Percentiles rank a stretch among this genome's conserved stretches.
phyloP scores from a whole-genome alignment of 495 filamentous ascomycete species.

The Aspergillus bridgeri region DNA sequence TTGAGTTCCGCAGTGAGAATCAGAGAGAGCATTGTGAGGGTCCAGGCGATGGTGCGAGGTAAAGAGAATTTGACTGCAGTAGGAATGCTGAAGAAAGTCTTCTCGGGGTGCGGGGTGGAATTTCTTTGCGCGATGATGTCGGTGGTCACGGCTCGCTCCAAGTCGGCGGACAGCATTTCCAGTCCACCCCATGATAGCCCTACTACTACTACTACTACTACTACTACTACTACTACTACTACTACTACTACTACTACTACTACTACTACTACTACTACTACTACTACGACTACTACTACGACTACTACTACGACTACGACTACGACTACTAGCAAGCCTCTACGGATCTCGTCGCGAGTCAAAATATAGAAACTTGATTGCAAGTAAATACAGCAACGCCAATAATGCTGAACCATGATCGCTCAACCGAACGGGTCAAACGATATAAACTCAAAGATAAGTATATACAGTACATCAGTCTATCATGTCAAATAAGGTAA shows the following conservation, averaged over 20 bases:
- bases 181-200: neutral
- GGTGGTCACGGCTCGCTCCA: neutral
- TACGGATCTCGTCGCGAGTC: too few relatives aligned
- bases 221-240: too few relatives aligned
- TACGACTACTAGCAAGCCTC: too few relatives aligned
- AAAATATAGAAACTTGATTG: too few relatives aligned
- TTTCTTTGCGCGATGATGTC: neutral
- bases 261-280: too few relatives aligned
- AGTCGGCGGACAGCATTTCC: neutral
- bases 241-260: too few relatives aligned
- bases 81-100: neutral
- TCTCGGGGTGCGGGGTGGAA: neutral
- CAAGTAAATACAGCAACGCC: conserved; percentile 27
- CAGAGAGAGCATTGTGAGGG: conserved; percentile 68
- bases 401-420: conserved; percentile 29
- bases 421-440: conserved; percentile 19
- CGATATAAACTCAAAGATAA: conserved; percentile 19
- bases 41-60: neutral
- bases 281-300: too few relatives aligned
- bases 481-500: conserved; percentile 4
- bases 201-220: too few relatives aligned
- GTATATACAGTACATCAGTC: conserved; percentile 26
- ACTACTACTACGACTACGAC: too few relatives aligned
- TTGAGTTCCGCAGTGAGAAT: conserved; percentile 74
- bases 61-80: neutral